These are phyloP conservation scores for Cyberlindnera maritima DNA, from an alignment of 805 yeast species.

Conservation along the genomic window DNA sequence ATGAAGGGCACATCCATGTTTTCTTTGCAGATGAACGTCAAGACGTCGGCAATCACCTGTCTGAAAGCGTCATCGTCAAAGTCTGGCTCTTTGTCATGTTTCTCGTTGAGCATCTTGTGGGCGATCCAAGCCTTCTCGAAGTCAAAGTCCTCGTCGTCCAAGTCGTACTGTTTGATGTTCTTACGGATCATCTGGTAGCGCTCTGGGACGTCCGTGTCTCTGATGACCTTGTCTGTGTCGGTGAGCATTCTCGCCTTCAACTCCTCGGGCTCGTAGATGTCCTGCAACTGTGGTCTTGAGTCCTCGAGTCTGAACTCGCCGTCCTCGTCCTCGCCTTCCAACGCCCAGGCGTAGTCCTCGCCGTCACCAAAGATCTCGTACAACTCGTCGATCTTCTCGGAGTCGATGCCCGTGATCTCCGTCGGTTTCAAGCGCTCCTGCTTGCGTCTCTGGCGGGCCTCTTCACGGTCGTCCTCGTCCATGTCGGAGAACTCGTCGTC, in stretches of 20 bases:
- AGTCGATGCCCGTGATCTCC: conserved; percentile 63
- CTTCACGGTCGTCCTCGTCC: conserved; percentile 57
- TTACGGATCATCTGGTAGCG: conserved; percentile 77
- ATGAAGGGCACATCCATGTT: conserved; percentile 90
- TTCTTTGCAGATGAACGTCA: conserved; percentile 71
- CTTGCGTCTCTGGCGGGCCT: conserved; percentile 42
- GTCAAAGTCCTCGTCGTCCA: conserved; percentile 64
- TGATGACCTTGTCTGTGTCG: conserved; percentile 83
- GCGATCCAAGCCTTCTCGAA: conserved; percentile 81
- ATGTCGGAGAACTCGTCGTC: conserved; percentile 96
- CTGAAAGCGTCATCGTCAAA: conserved; percentile 51
- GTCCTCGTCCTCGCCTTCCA: conserved; percentile 77
- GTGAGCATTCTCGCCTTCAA: conserved; percentile 88
- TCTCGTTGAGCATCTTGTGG: conserved; percentile 41
- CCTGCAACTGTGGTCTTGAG: conserved; percentile 58
- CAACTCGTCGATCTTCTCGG: conserved; percentile 88
- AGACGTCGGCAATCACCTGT: conserved; percentile 67
- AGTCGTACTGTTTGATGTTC: conserved; percentile 62
- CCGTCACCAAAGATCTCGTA: conserved; percentile 97
- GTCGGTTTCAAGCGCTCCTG: conserved; percentile 52
- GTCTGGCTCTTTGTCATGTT: conserved; percentile 28
- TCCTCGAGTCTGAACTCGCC: conserved; percentile 40
- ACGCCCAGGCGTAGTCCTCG: conserved; percentile 96
- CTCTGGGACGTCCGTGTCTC: conserved; percentile 89
- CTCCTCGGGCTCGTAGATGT: conserved; percentile 94